phyloP scores from a whole-genome alignment of 208 protist species.

The Acanthamoeba castellanii region DNA sequence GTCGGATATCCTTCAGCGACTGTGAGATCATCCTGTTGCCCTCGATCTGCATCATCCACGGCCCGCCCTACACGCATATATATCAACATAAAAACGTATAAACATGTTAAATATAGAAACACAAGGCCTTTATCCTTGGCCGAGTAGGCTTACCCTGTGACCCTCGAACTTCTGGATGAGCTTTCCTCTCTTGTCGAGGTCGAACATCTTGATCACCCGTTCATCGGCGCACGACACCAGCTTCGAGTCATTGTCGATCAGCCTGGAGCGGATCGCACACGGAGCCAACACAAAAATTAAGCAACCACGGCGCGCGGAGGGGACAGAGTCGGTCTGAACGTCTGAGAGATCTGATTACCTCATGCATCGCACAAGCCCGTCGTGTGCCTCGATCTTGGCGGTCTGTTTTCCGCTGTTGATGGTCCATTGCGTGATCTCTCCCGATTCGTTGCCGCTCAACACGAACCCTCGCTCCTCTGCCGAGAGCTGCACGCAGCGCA shows the following conservation, averaged over 20 bases:
- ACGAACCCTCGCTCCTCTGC: slow-evolving; percentile 22
- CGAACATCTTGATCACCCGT: background rate
- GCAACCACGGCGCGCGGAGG: background rate
- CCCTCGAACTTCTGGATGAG: background rate
- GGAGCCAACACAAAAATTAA: background rate
- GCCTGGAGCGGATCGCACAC: background rate
- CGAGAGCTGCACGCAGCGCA: slow-evolving; percentile 41
- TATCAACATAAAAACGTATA: background rate
- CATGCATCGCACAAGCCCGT: slow-evolving; percentile 8
- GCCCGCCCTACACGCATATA: background rate
- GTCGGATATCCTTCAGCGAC: background rate
- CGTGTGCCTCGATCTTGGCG: background rate
- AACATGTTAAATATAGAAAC: background rate
- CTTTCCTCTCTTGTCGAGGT: background rate
- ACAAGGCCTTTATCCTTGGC: background rate
- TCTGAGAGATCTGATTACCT: background rate
- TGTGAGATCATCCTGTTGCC: slow-evolving; percentile 27
- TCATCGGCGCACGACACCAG: slow-evolving; percentile 32
- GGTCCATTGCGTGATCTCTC: slow-evolving; percentile 6
- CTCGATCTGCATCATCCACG: slow-evolving; percentile 18
- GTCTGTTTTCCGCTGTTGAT: background rate
- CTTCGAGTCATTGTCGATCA: slow-evolving; percentile 41
- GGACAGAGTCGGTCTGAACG: background rate
- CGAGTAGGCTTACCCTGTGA: background rate
- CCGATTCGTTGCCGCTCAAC: slow-evolving; percentile 10